These are phyloP conservation scores for Chlamydomonas eustigma DNA, from an alignment of 139 green algal species.

Conservation along the genomic window DNA sequence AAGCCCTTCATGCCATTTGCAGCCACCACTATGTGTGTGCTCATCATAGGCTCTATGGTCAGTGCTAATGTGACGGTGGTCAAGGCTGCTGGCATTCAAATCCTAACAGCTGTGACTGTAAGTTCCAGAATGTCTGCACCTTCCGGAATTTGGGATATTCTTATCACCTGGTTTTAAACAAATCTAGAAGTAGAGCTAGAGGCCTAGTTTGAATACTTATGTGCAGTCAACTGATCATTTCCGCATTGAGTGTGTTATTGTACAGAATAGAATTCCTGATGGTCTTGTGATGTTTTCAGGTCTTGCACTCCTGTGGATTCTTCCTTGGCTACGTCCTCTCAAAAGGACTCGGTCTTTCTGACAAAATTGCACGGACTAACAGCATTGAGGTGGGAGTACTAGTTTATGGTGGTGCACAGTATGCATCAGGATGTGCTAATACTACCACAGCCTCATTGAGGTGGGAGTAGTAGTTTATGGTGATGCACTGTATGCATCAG, in stretches of 20 bases:
- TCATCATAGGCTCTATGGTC: conserved; percentile 55
- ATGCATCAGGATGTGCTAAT: no score
- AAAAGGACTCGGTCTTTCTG: conserved; percentile 37
- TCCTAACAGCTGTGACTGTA: conserved; percentile 35
- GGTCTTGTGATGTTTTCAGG: conserved; percentile 13
- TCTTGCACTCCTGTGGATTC: conserved; percentile 52
- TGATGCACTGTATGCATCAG: no score
- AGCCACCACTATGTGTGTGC: conserved; percentile 38
- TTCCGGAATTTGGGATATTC: no score
- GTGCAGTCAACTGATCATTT: no score
- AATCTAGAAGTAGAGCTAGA: no score
- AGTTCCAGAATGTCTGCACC: no score
- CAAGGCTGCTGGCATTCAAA: conserved; percentile 7
- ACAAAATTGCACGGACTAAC: conserved; percentile 56
- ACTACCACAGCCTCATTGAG: no score
- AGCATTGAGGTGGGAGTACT: conserved; percentile 9
- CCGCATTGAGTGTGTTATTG: no score
- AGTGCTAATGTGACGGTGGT: conserved; percentile 37
- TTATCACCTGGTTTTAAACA: no score
- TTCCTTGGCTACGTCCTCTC: conserved; percentile 46
- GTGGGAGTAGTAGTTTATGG: no score
- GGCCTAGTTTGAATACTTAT: no score
- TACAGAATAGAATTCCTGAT: neutral
- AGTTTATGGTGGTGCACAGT: no score
- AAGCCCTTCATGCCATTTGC: conserved; percentile 54